These are phyloP conservation scores for Phaeosphaeriaceae sp. DNA, from an alignment of 2,329 filamentous ascomycete genomes.

Conservation along the genomic window DNA sequence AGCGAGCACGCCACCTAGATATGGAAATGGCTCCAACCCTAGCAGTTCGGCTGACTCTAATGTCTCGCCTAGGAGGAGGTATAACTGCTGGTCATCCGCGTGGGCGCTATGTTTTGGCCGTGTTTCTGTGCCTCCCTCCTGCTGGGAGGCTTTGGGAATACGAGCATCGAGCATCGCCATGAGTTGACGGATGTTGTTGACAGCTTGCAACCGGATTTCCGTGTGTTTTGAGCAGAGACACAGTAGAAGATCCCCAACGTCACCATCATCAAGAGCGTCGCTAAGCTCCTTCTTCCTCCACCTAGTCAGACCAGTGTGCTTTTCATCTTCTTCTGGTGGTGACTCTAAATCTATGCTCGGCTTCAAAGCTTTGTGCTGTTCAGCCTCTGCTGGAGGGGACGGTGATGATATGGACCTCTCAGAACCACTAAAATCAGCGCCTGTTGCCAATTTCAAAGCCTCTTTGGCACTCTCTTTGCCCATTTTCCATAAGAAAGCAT, in stretches of 20 bases:
- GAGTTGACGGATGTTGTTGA: constrained; percentile 70
- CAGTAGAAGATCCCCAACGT: constrained; percentile 71
- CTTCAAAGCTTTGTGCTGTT: constrained; percentile 15
- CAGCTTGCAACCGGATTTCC: constrained; percentile 79
- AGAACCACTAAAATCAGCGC: constrained; percentile 44
- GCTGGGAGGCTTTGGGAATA: not conserved
- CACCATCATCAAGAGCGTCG: constrained; percentile 78
- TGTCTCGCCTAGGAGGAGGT: constrained; percentile 79
- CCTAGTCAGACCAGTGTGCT: constrained; percentile 57
- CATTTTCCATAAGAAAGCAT: constrained; percentile 48
- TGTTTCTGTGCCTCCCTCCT: constrained; percentile 3
- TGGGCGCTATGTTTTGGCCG: constrained; percentile 49
- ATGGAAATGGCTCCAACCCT: constrained; percentile 63
- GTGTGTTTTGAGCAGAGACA: constrained; percentile 77
- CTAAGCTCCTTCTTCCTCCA: constrained; percentile 82
- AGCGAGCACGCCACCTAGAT: constrained; percentile 77
- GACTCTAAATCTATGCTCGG: constrained; percentile 37
- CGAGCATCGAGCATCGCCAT: constrained; percentile 57
- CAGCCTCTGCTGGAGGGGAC: constrained; percentile 21
- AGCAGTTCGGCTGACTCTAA: constrained; percentile 67
- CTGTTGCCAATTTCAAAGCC: constrained; percentile 41
- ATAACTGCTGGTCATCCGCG: constrained; percentile 76
- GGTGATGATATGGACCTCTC: constrained; percentile 41
- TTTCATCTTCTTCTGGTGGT: constrained; percentile 51
- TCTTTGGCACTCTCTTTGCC: constrained; percentile 46